Evolutionary conservation across 805 yeast species (phyloP).

Genomic region (Starmerella asiatica): DNA sequence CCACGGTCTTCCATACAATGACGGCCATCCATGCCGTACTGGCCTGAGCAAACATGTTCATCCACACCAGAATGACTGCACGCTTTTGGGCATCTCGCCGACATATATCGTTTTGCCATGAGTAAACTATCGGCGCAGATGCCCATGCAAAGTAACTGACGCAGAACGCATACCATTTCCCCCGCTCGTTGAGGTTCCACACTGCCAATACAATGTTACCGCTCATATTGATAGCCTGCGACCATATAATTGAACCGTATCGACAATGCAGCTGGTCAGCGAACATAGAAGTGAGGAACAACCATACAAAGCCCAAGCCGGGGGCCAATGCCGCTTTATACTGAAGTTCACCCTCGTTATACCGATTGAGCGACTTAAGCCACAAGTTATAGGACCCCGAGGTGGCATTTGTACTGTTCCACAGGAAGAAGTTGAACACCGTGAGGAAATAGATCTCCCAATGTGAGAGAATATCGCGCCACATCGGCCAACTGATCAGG

Average conservation of each 20-base stretch:
- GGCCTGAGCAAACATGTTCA: slow-evolving; percentile 41
- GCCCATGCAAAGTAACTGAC: slow-evolving; percentile 47
- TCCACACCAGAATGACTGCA: slow-evolving; percentile 38
- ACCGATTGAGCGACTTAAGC: slow-evolving; percentile 40
- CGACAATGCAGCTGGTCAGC: slow-evolving; percentile 42
- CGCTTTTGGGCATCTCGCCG: slow-evolving; percentile 41
- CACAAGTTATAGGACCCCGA: slow-evolving; percentile 49
- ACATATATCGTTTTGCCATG: slow-evolving; percentile 47
- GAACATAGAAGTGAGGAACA: slow-evolving; percentile 18
- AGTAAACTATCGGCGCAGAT: slow-evolving; percentile 45
- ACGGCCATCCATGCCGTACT: slow-evolving; percentile 43
- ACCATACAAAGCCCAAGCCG: slow-evolving; percentile 39
- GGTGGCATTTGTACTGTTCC: slow-evolving; percentile 42
- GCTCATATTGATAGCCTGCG: slow-evolving; percentile 40
- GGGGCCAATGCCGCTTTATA: slow-evolving; percentile 43
- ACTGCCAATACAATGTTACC: slow-evolving; percentile 42
- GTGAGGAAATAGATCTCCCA: slow-evolving; percentile 50
- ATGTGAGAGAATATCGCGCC: slow-evolving; percentile 40
- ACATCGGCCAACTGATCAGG: slow-evolving; percentile 33
- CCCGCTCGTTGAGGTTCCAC: slow-evolving; percentile 42
- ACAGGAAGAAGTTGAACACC: slow-evolving; percentile 44
- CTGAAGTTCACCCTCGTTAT: slow-evolving; percentile 35
- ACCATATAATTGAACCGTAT: slow-evolving; percentile 40
- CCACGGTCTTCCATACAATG: slow-evolving; percentile 30
- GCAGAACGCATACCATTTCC: slow-evolving; percentile 49